These are phyloP conservation scores for Geranium incanum DNA, from an alignment of 441 rosid species.

Conservation along the genomic window DNA sequence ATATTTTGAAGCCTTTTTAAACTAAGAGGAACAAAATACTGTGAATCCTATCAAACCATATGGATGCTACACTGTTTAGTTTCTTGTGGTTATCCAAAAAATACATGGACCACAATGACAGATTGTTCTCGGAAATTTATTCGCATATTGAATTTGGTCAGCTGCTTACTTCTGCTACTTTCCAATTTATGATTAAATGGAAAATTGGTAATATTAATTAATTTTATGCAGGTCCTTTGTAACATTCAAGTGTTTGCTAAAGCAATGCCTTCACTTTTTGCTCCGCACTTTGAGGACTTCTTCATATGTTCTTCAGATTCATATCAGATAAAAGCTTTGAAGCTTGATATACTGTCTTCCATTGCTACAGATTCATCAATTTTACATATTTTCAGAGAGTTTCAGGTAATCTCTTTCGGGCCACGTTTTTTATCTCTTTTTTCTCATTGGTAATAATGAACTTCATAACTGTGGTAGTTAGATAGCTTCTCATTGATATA, in stretches of 20 bases:
- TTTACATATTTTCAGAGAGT: slow-evolving; percentile 65
- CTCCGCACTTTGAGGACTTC: slow-evolving; percentile 67
- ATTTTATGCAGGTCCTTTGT: slow-evolving; percentile 65
- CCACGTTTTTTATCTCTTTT: background rate
- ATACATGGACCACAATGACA: background rate
- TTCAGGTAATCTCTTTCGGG: slow-evolving; percentile 50
- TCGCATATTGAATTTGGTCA: slow-evolving; percentile 12
- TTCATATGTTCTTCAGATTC: slow-evolving; percentile 68
- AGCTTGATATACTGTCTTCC: slow-evolving; percentile 84
- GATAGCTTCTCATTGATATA: background rate
- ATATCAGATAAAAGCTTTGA: slow-evolving; percentile 71
- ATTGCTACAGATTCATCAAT: slow-evolving; percentile 64
- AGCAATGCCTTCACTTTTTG: slow-evolving; percentile 73
- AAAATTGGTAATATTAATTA: slow-evolving; percentile 21
- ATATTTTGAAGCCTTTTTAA: background rate
- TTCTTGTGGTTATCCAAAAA: background rate
- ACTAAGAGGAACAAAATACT: background rate
- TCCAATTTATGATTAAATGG: slow-evolving; percentile 16
- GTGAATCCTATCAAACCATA: background rate
- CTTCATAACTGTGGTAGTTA: background rate
- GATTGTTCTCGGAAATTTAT: background rate
- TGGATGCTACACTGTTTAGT: background rate
- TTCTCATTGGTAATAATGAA: background rate
- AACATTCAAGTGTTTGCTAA: slow-evolving; percentile 83
- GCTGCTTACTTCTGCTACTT: slow-evolving; percentile 16